Base-by-base conservation (phyloP, 1,139 yeast genomes). In the Arxiozyma bovina region DNA sequence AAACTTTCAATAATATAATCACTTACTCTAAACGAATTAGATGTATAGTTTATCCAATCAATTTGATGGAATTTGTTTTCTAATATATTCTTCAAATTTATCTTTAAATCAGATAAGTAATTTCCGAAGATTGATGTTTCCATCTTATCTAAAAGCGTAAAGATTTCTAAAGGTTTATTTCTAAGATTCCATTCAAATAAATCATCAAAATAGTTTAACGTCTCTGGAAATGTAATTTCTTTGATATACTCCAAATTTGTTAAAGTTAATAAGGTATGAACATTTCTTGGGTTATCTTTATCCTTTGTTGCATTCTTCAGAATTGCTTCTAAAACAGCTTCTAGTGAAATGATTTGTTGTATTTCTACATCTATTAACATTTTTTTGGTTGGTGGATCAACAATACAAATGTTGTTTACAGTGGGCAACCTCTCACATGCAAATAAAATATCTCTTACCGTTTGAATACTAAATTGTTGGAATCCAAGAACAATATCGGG, bases 211-310 rank as follows among this genome's bases (percentile, higher is more conserved):
- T 68, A 69, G 34, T 70, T 73, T 25, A 80, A 64, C 21, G 82
- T 65, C n/a, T 67, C 62, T 0, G 86, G 82, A 38, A 83, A 68
- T 1, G 77, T 70, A 15, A 60, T 62, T 21, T 71, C 71, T 45
- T 78, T 72, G 34, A 85, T 66, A 43, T 74, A 74, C 53, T 75
- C 76, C 53, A 84, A 66, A 61, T 84, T 83, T 54, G 81, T 77
- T 50, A 83, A 66, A 0, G 83, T 75, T 50, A 74, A 61, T 25
- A 74, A 65, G 22, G 76, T 74, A 50, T 72, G 73, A 15, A 70
- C 61, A 46, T 71, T 73, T 60, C 72, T 68, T 46, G 70, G 65
- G 22, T 65, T 66, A 46, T 71, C 70, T 42, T 71, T 70, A 51
- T 72, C 74, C 50, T 69, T 68, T 3, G 74, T 68, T 11, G 76